Percentiles rank a stretch among this genome's conserved stretches.
Conservation (phyloP, 1,284 basidiomycete species). For the Neonothopanus nambi region DNA sequence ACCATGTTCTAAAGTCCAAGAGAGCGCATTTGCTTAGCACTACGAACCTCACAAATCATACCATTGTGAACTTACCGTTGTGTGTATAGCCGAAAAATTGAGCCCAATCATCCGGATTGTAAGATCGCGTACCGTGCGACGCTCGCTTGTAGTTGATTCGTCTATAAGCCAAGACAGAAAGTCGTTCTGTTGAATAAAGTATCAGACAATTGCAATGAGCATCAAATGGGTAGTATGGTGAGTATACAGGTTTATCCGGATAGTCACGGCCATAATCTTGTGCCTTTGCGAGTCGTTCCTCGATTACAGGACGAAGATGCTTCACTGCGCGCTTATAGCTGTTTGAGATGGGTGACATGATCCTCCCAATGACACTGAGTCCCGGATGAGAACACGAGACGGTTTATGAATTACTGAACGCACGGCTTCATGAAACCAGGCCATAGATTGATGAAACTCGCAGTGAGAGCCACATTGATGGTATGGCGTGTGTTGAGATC, state of each 20-base stretch:
- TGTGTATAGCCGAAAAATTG: constrained; percentile 23
- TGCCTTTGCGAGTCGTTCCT: constrained; percentile 39
- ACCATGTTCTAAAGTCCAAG: not conserved
- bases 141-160: constrained; percentile 20
- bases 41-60: not conserved
- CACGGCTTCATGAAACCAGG: constrained; percentile 42
- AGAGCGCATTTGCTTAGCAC: not conserved
- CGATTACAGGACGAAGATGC: constrained; percentile 39
- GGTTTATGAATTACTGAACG: constrained; percentile 19
- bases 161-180: constrained; percentile 32
- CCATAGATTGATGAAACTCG: constrained; percentile 33
- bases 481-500: constrained; percentile 39
- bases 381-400: not conserved
- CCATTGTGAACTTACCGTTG: constrained; percentile 7
- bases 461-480: constrained; percentile 32
- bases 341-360: constrained; percentile 25
- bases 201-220: not conserved
- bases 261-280: constrained; percentile 35
- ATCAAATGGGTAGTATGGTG: not conserved
- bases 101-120: constrained; percentile 17
- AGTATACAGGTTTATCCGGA: constrained; percentile 31
- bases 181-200: constrained; percentile 25
- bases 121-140: constrained; percentile 19
- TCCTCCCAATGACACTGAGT: constrained; percentile 27
- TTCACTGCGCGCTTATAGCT: constrained; percentile 30